Evolutionary conservation across 2,329 filamentous ascomycete genomes (phyloP), one percentile per base, ranked within the genome.

Genomic region (Fusarium fracticaudum): DNA sequence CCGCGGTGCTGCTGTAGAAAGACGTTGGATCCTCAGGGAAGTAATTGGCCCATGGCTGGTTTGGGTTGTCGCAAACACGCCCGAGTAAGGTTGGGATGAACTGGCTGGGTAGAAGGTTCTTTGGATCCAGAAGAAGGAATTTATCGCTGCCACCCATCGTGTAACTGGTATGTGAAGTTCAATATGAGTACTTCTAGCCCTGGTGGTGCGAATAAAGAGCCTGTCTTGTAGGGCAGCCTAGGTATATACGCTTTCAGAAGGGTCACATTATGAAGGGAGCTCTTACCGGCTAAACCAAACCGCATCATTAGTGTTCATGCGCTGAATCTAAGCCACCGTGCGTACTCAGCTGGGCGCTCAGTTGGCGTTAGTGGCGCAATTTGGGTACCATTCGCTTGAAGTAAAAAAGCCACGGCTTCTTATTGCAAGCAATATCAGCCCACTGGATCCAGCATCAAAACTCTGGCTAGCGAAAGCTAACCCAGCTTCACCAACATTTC

Each of bases 321-420:
- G 20, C 40, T 41, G 40, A 22, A 41, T 12, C 22, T n/a, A 41
- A 41, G 22, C 13, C 40, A n/a, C 40, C 20, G 0, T 15, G 4
- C 20, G 40, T 41, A 9, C 3, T n/a, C 1, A n/a, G 40, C 40
- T n/a, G 20, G 1, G 8, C 13, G 13, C 0, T 22, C 22, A n/a
- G 40, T 0, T n/a, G 40, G 20, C 40, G 13, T 41, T 41, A 1
- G 22, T n/a, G 2, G 40, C 40, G 40, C 22, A n/a, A n/a, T 41
- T 14, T n/a, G 20, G 22, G 40, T 15, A n/a, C 40, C 40, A 41
- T n/a, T 9, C 20, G 1, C 40, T 1, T 1, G 12, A 22, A 41
- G 40, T 41, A 14, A 9, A 41, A 41, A 41, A 3, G 40, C 8
- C 22, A 41, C 22, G 1, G 40, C 40, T 41, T n/a, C 0, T 15